Percentiles rank a stretch among this genome's conserved stretches.
phyloP scores from a whole-genome alignment of 768 basidiomycete species.

The Kwoniella botswanensis region DNA sequence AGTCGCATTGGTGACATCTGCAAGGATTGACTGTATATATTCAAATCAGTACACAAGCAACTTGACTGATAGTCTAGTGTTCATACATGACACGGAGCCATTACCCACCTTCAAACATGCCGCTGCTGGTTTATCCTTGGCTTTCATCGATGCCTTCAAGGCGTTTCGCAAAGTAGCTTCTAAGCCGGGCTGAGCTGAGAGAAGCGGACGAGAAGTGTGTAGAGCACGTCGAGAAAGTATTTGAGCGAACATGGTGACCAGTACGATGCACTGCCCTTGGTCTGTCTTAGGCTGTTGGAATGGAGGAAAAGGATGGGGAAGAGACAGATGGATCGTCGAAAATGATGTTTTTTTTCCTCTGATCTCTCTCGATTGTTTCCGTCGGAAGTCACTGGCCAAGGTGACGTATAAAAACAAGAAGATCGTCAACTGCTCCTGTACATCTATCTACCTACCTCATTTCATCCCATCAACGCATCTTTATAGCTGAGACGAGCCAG shows the following conservation, averaged over 20 bases:
- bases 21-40: constrained; percentile 42
- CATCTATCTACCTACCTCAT: too few species aligned
- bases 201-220: constrained; percentile 10
- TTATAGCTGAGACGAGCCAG: not conserved
- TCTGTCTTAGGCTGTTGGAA: not conserved
- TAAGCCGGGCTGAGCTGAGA: constrained; percentile 24
- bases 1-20: constrained; percentile 54
- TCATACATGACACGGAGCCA: not conserved
- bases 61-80: not conserved
- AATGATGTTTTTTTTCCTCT: too few species aligned
- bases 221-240: constrained; percentile 13
- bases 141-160: constrained; percentile 57
- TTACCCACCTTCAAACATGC: constrained; percentile 47
- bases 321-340: too few species aligned
- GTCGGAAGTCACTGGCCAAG: not conserved
- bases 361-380: not conserved
- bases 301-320: not conserved
- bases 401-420: not conserved
- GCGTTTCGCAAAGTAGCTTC: constrained; percentile 51
- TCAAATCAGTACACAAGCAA: not conserved
- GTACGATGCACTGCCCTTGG: not conserved
- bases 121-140: constrained; percentile 47
- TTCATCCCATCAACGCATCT: not conserved
- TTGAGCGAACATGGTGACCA: constrained; percentile 12
- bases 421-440: not conserved